Evolutionary conservation across 345 rosid species (phyloP).

Genomic region (Kernera saxatilis): DNA sequence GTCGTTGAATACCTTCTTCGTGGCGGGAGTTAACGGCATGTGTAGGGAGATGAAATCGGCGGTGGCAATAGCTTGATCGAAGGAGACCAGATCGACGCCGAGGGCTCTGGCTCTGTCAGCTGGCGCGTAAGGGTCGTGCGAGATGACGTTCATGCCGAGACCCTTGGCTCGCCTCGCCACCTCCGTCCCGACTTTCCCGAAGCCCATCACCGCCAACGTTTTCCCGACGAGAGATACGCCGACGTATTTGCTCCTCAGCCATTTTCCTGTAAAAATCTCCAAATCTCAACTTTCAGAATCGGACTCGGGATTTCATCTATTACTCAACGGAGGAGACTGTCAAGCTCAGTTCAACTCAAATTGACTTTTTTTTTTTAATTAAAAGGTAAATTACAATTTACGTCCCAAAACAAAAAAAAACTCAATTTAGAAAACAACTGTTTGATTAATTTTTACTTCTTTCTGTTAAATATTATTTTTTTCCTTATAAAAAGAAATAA

Average conservation of each 20-base stretch:
- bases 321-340: neutral
- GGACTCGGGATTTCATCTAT: too few species aligned
- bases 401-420: neutral
- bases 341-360: neutral
- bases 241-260: conserved; percentile 76
- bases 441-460: neutral
- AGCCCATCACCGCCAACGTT: conserved; percentile 81
- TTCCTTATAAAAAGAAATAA: too few species aligned
- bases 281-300: neutral
- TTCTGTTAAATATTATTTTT: too few species aligned
- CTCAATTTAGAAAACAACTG: neutral
- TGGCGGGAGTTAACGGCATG: conserved; percentile 70
- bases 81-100: conserved; percentile 77
- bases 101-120: conserved; percentile 74
- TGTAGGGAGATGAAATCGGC: conserved; percentile 81
- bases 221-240: conserved; percentile 80
- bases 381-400: neutral
- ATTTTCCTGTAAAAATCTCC: conserved; percentile 50
- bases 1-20: conserved; percentile 60
- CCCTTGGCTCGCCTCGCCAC: conserved; percentile 86
- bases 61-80: conserved; percentile 60
- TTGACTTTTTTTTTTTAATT: neutral
- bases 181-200: conserved; percentile 86
- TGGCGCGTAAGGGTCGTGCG: conserved; percentile 83
- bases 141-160: conserved; percentile 76